Evolutionary conservation across 2,329 filamentous ascomycete species (phyloP), one percentile per base, ranked within the genome.

Genomic region (Talaromyces sp.): DNA sequence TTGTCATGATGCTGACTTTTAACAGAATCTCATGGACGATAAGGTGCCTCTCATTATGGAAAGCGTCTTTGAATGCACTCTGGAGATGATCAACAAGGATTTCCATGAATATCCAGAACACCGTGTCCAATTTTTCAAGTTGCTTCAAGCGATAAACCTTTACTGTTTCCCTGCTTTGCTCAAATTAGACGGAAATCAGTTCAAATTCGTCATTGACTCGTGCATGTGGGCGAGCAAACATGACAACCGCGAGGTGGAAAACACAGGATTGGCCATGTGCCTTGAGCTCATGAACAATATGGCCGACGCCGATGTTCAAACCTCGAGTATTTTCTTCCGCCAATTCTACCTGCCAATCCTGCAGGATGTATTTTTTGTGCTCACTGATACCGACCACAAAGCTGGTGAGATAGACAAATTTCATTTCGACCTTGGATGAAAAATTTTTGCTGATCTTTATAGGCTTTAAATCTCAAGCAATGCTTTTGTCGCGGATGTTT

Each of bases 151-250:
- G 14, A 98, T 99, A 79, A 99, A 99, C 77, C 81, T 98, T 55
- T 92, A 96, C 76, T 99, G 95, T 78, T 99, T 99, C 87, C 92
- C 92, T 55, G 89, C 95, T 0, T 85, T 99, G 27, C 84, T 99
- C 67, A 96, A 96, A 78, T 87, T 99, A 36, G 94, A 99, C 74
- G 94, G 91, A 71, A 88, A 92, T 63, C 95, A 97, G 73, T 99
- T 99, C 87, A 99, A 99, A 80, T 96, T 98, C 73, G 93, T 99
- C 70, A 98, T 99, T 68, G 95, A 99, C 76, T 96, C 94, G 40
- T 99, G 96, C 83, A 92, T 98, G 84, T 99, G 95, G 96, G 95
- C 96, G n/a, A 97, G 94, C 82, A 99, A 99, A 82, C 95, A 99
- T 78, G 95, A 99, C 80, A 99, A 99, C 79, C 90, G 95, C 64